Conservation (phyloP, 2,329 filamentous ascomycete species). For the Cladophialophora bantiana region DNA sequence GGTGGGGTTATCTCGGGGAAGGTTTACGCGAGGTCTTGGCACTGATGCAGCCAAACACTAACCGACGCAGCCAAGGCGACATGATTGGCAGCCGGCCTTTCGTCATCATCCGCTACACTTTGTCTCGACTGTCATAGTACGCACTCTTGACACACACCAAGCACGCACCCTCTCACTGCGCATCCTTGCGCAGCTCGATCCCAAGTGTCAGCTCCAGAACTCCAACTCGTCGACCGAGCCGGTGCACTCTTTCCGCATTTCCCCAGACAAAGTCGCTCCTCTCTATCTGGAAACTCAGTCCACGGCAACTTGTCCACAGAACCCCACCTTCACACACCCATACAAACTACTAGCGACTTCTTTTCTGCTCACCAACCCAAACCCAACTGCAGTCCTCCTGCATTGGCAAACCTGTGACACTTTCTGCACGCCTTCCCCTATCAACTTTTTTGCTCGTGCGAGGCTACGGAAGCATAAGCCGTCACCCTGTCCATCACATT, state of each 20-base stretch:
- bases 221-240: conserved; percentile 1
- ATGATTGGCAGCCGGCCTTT: conserved; percentile 6
- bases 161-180: not conserved
- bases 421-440: not conserved
- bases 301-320: conserved; percentile 7
- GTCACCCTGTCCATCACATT: conserved; percentile 1
- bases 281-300: conserved; percentile 10
- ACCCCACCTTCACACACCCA: conserved; percentile 19
- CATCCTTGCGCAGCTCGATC: not conserved
- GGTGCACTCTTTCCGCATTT: conserved; percentile 15
- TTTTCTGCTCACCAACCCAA: conserved; percentile 19
- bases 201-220: conserved; percentile 1
- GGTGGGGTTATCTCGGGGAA: conserved; percentile 9
- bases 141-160: conserved; percentile 4
- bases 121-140: not conserved
- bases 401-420: conserved; percentile 14
- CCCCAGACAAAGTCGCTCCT: conserved; percentile 12
- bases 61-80: not conserved
- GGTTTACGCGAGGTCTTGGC: conserved; percentile 16
- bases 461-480: conserved; percentile 5
- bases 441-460: not conserved
- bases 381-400: conserved; percentile 9
- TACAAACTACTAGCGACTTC: not conserved
- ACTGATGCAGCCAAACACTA: not conserved
- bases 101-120: not conserved